Conservation (phyloP, 306 rosid genomes). For the Quercus cerris region DNA sequence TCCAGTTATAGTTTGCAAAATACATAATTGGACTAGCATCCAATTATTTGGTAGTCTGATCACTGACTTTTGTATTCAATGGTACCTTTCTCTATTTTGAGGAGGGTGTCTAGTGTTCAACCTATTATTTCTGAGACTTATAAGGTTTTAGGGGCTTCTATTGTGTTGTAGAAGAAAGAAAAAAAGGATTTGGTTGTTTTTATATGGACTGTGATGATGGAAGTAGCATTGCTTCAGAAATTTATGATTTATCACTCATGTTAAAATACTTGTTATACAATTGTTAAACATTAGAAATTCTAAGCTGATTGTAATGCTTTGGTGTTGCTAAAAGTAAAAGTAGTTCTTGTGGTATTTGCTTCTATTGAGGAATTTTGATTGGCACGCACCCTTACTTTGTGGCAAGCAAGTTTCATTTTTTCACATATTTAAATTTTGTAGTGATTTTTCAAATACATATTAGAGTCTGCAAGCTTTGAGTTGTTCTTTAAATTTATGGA, state of each 20-base stretch:
- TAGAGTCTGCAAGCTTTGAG: conserved; percentile 91
- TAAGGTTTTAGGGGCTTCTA: background rate
- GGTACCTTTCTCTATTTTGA: background rate
- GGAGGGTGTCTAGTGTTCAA: background rate
- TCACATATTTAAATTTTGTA: conserved; percentile 35
- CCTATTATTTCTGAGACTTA: background rate
- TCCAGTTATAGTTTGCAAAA: background rate
- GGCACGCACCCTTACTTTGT: background rate
- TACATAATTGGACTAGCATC: background rate
- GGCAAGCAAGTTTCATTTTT: conserved; percentile 24
- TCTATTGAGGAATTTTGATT: background rate
- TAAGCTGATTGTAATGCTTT: too few relatives aligned
- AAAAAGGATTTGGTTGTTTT: background rate
- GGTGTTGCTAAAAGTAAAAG: background rate
- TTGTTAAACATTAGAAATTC: background rate
- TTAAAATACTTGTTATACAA: background rate
- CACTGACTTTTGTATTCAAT: background rate
- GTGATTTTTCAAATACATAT: conserved; percentile 73
- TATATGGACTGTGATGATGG: background rate
- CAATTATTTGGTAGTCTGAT: background rate
- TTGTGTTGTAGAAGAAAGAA: background rate
- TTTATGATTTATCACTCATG: background rate
- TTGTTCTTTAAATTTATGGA: conserved; percentile 93
- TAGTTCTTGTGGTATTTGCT: background rate
- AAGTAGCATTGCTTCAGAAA: background rate